Base-by-base conservation (phyloP, 2,329 filamentous ascomycete genomes). In the Fusarium xylarioides region DNA sequence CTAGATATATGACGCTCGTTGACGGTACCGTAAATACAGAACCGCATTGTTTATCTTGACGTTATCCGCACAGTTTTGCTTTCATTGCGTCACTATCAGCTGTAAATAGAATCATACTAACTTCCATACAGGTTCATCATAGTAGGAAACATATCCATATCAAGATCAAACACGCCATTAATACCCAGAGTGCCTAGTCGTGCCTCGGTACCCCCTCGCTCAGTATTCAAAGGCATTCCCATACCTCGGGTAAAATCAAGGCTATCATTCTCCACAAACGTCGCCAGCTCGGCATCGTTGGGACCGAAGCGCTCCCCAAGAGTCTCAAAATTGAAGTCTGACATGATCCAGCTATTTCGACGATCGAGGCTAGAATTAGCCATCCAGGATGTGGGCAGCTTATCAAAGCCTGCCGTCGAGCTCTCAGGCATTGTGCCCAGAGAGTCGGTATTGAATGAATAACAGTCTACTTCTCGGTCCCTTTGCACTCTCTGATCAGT, bases 241-340 rank as follows among this genome's bases (percentile, higher is more conserved):
- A 50, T 47, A 6, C 35, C 46, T 16, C 60, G 43, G 11, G 38
- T 14, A 43, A 40, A 12, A 9, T 35, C 40, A 10, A 57, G 30
- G 1, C 53, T 63, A 12, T 53, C 70, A 19, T 55, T 54, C 4
- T 49, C 56, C 23, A 46, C 5, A 1, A 60, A n/a, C 7, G 57
- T n/a, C 1, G 57, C 19, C 16, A 72, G 21, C 4, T 44, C 55
- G 16, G 40, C 30, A 2, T 38, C 26, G 14, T 68, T 63, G 10
- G 64, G 34, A 4, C 61, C 46, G 16, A 66, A 58, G 1, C 54
- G 46, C 23, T 71, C 70, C 2, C 62, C 70, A 3, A 69, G 34
- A 4, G 69, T 57, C 37, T 74, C 69, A 35, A 74, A 74, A 32
- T 67, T 65, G 18, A 74, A 70, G 49, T 74, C 71, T 11, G 70